Base-by-base conservation (phyloP, 208 protist species). In the Leishmania aethiopica region DNA sequence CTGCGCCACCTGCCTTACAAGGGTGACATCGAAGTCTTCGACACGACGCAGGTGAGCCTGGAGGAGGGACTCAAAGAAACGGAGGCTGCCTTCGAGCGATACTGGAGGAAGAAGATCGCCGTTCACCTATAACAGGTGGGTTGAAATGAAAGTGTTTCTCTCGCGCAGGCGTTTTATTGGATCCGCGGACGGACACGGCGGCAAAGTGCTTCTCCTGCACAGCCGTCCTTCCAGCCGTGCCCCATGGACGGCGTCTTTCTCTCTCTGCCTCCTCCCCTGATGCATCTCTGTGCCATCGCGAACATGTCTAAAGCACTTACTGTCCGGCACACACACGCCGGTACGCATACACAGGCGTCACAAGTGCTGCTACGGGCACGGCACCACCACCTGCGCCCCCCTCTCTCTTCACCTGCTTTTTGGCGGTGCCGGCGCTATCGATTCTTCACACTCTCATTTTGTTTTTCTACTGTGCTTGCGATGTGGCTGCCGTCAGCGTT, bases 11-110 rank as follows among this genome's bases (percentile, higher is more conserved):
- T 87, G 51, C 80, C 85, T n/a, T 91, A 92, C 22, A 85, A 82
- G 47, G 88, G 88, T 1, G 81, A 79, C 15, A 64, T 95, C 7
- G 35, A 79, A n/a, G 76, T 82, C 11, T 92, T 96, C 59, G 90
- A 96, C 75, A 96, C 91, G 19, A 90, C 88, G 6, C 55, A 84
- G 42, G 84, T 87, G 57, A 88, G 84, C 7, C 70, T 92, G 35
- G 85, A 78, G 64, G 85, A 87, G 47, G 93, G 93, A 0, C 74
- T 96, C 37, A 78, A 76, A 76, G 73, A 88, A 42, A 84, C 91
- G 32, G 89, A 89, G 42, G 64, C 53, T 10, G 80, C 80, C 1
- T 93, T 95, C 78, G 87, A 90, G 22, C 72, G 55, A 32, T 94
- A 90, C 74, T 95, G 93, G 93, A 4, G 57, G 5, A n/a, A 82